A percentile compares a stretch with the other conserved stretches of the same genome.
phyloP scores from a whole-genome alignment of 768 basidiomycete species.

The Leccinellum luteum region DNA sequence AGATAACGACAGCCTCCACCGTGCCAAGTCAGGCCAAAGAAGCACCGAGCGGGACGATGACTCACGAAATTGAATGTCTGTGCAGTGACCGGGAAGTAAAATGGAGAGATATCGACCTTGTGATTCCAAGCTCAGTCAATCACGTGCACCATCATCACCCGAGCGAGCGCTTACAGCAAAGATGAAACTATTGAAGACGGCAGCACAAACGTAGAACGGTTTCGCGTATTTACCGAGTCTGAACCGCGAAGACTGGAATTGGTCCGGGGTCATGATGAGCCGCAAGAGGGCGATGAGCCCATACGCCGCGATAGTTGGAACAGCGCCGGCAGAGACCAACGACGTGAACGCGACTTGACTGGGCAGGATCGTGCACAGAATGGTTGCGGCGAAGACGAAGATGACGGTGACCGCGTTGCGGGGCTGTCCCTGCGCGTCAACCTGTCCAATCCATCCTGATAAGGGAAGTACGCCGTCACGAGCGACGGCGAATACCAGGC shows the following conservation, averaged over 20 bases:
- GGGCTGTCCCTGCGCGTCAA: slow-evolving; percentile 71
- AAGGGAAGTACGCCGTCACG: slow-evolving; percentile 88
- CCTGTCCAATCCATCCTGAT: slow-evolving; percentile 77
- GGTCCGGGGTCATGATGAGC: slow-evolving; percentile 71
- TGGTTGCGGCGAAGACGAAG: slow-evolving; percentile 65
- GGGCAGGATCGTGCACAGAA: slow-evolving; percentile 87
- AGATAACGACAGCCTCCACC: slow-evolving; percentile 69
- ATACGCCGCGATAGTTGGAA: slow-evolving; percentile 88
- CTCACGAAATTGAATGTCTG: slow-evolving; percentile 84
- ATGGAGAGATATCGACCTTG: slow-evolving; percentile 82
- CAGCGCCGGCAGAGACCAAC: slow-evolving; percentile 79
- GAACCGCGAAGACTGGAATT: slow-evolving; percentile 74
- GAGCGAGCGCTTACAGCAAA: slow-evolving; percentile 56
- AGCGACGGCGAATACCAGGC: slow-evolving; percentile 90
- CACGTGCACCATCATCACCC: background rate
- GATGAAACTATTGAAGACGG: slow-evolving; percentile 69
- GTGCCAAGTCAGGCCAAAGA: slow-evolving; percentile 10
- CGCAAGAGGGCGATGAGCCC: slow-evolving; percentile 76
- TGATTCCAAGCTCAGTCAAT: slow-evolving; percentile 4
- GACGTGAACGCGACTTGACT: slow-evolving; percentile 92
- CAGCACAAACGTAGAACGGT: slow-evolving; percentile 66
- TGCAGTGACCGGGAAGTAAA: slow-evolving; percentile 78
- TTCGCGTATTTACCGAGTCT: slow-evolving; percentile 62
- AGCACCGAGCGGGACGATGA: slow-evolving; percentile 9
- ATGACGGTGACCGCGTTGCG: slow-evolving; percentile 86